Base-by-base conservation (phyloP, 2,329 filamentous ascomycete genomes). In the Ascochyta clinopodiicola region DNA sequence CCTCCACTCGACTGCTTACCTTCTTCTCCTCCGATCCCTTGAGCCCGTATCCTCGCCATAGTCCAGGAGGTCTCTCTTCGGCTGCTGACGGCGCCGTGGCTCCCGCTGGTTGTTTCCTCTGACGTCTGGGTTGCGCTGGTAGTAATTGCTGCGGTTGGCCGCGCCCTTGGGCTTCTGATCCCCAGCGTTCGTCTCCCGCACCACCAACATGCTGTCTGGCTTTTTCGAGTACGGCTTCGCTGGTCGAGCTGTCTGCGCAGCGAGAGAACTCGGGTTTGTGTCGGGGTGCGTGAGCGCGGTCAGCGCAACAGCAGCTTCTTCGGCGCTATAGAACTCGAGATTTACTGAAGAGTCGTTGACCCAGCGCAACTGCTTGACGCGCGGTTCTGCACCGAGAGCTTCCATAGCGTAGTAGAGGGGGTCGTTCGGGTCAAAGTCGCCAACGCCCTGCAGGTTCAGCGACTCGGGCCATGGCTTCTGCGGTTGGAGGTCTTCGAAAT, bases 271-370 rank as follows among this genome's bases (percentile, higher is more conserved):
- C 47, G 61, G 43, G 46, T 75, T 67, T 25, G 62, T 60, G 39
- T 88, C 84, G 57, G 80, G 72, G 60, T 84, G 69, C 13, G 80
- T 78, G 43, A 89, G 78, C 4, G 79, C 78, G 29, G 73, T 67
- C 22, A 89, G 77, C 19, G 86, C 86, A 46, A 80, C 73, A 5
- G 80, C 67, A 2, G 86, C 86, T 12, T 82, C 76, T 39, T 82
- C 79, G 12, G 80, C 70, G 32, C 78, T 81, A 52, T 81, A 80
- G 78, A 95, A 98, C 47, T 96, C 77, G 48, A 97, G 81, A 72
- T 98, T 98, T 59, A 92, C 91, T 0, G 92, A 94, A 6, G 86
- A 88, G 75, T 99, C 95, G 73, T 98, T 91, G 63, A 99, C 92
- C 95, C 95, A 99, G 78, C 98, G 92, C 60, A 97, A 81, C 58